Percentiles rank a stretch among this genome's conserved stretches.
These are phyloP conservation scores for Entrophospora sp. DNA, from an alignment of 192 early-diverging fungal genomes.

Conservation along the genomic window DNA sequence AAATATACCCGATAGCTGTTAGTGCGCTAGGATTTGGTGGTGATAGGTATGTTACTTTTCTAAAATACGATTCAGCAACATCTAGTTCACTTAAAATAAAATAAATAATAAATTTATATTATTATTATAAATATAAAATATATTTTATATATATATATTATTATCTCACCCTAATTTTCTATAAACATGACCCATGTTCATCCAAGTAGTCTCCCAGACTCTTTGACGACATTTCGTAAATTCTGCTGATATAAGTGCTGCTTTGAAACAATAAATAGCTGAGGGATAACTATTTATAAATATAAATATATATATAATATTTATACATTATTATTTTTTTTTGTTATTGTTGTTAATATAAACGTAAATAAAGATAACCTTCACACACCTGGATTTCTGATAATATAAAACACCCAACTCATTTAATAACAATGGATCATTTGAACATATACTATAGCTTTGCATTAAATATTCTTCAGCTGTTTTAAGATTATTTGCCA, in stretches of 20 bases:
- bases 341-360: not conserved
- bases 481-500: constrained; percentile 41
- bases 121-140: not conserved
- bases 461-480: constrained; percentile 53
- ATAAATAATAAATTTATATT: not conserved
- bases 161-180: constrained; percentile 44
- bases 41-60: constrained; percentile 31
- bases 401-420: constrained; percentile 63
- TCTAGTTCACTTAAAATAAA: constrained; percentile 26
- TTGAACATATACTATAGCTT: constrained; percentile 41
- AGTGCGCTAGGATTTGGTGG: constrained; percentile 37
- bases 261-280: constrained; percentile 45
- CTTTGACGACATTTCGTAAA: constrained; percentile 31
- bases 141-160: not conserved
- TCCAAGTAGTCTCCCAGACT: constrained; percentile 54
- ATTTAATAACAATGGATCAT: constrained; percentile 61
- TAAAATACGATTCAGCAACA: constrained; percentile 29
- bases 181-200: constrained; percentile 62
- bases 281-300: constrained; percentile 36
- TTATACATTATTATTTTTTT: not conserved
- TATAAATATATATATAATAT: not conserved
- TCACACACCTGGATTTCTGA: constrained; percentile 38
- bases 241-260: constrained; percentile 42
- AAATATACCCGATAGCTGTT: constrained; percentile 45
- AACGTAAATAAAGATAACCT: not conserved